Percentiles rank a stretch among this genome's conserved stretches.
Conservation (phyloP, 345 rosid genomes). For the Citropsis articulata region DNA sequence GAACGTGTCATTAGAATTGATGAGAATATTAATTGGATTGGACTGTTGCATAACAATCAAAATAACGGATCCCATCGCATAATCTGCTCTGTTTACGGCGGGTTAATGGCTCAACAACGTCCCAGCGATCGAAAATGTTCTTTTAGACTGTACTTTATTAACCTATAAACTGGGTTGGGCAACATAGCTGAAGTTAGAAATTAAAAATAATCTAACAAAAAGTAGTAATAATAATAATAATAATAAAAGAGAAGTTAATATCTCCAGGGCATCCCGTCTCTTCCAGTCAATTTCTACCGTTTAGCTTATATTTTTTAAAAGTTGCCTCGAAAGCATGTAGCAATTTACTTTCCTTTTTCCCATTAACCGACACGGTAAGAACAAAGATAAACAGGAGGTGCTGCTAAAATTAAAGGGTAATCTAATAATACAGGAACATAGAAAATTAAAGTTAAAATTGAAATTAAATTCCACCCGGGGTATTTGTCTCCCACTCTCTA, state of each 20-base stretch:
- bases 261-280: neutral
- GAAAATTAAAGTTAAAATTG: neutral
- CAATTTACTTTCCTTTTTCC: no score
- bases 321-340: no score
- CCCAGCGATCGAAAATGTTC: no score
- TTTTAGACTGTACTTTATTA: no score
- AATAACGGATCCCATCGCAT: no score
- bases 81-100: no score
- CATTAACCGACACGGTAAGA: neutral
- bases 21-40: no score
- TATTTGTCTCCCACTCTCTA: neutral
- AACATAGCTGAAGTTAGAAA: neutral
- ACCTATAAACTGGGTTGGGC: neutral
- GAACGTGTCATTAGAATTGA: no score
- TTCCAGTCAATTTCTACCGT: neutral
- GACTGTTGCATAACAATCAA: accelerated
- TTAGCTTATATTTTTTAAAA: no score
- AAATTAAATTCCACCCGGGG: neutral
- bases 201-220: no score
- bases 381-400: neutral
- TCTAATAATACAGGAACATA: neutral
- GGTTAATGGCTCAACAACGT: no score
- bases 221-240: no score
- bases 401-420: neutral
- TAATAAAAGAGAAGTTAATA: neutral